Percentiles rank a stretch among this genome's conserved stretches.
Evolutionary conservation across 768 basidiomycete genomes (phyloP).

Genomic region (Lentinula raphanica): DNA sequence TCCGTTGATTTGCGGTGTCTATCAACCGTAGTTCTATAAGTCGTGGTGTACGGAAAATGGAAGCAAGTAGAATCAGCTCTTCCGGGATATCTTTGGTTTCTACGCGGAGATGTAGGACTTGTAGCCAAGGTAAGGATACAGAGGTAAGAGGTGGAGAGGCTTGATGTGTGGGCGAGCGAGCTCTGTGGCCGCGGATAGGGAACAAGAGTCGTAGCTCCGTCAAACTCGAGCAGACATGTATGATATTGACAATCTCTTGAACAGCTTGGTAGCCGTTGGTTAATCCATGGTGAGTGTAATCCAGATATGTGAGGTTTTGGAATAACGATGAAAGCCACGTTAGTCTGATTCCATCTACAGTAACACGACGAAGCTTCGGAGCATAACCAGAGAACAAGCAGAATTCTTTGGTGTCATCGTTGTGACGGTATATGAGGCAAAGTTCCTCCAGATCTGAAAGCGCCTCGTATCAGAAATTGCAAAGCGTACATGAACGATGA

Average conservation of each 20-base stretch:
- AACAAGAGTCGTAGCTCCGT: constrained; percentile 54
- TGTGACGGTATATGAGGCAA: constrained; percentile 52
- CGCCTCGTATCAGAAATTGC: neutral
- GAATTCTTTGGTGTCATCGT: constrained; percentile 68
- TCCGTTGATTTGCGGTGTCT: constrained; percentile 33
- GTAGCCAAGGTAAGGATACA: constrained; percentile 42
- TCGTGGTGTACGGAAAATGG: constrained; percentile 43
- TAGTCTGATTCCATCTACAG: constrained; percentile 60
- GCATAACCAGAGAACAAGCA: constrained; percentile 57
- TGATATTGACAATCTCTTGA: constrained; percentile 52
- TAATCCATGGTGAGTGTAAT: constrained; percentile 72
- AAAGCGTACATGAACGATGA: neutral
- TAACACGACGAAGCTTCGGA: constrained; percentile 49
- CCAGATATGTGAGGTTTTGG: constrained; percentile 53
- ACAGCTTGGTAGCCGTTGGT: constrained; percentile 51
- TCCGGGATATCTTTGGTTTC: constrained; percentile 55
- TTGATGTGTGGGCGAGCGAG: constrained; percentile 13
- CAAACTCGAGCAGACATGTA: constrained; percentile 48
- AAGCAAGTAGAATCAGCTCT: constrained; percentile 49
- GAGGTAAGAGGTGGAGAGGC: constrained; percentile 21
- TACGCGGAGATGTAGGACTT: constrained; percentile 43
- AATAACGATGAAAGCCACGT: constrained; percentile 61
- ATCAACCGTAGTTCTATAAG: constrained; percentile 44
- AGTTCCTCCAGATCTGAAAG: constrained; percentile 42
- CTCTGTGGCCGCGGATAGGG: constrained; percentile 29